These are phyloP conservation scores for Apiotrichum veenhuisii DNA, from an alignment of 1,284 basidiomycete species.

Conservation along the genomic window DNA sequence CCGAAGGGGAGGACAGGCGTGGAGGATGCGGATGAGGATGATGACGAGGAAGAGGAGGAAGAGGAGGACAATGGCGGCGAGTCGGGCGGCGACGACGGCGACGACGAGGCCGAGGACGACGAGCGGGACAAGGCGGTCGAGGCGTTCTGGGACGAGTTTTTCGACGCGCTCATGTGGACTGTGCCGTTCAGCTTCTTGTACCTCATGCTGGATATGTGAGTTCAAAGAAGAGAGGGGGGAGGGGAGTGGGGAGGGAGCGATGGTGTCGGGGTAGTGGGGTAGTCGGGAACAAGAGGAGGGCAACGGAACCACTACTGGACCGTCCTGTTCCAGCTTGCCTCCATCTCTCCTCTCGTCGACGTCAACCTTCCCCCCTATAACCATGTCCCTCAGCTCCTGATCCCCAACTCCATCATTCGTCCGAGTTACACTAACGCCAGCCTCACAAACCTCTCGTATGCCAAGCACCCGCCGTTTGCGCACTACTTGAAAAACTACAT, in stretches of 20 bases:
- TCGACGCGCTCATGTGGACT: constrained; percentile 42
- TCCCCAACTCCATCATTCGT: neutral
- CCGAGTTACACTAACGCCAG: constrained; percentile 4
- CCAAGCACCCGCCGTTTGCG: constrained; percentile 3
- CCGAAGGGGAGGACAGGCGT: neutral
- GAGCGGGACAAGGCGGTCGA: constrained; percentile 8
- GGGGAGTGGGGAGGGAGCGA: too few species aligned
- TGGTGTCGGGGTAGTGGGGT: neutral
- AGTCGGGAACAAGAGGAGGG: too few species aligned
- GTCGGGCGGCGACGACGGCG: neutral
- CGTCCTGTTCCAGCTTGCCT: too few species aligned
- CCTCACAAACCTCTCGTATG: constrained; percentile 19
- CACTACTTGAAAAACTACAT: constrained; percentile 18
- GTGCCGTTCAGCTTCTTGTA: constrained; percentile 46
- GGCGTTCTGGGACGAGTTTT: constrained; percentile 45
- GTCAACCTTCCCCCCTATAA: too few species aligned
- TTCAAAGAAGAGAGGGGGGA: too few species aligned
- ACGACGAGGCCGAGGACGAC: constrained; percentile 6
- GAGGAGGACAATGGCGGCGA: constrained; percentile 7
- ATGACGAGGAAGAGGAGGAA: neutral
- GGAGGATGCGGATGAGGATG: neutral
- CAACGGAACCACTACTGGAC: too few species aligned
- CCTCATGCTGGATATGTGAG: constrained; percentile 47
- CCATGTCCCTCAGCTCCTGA: too few species aligned
- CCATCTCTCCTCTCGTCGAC: too few species aligned